Evolutionary conservation across 345 rosid species (phyloP).

Genomic region (Turnera subulata): DNA sequence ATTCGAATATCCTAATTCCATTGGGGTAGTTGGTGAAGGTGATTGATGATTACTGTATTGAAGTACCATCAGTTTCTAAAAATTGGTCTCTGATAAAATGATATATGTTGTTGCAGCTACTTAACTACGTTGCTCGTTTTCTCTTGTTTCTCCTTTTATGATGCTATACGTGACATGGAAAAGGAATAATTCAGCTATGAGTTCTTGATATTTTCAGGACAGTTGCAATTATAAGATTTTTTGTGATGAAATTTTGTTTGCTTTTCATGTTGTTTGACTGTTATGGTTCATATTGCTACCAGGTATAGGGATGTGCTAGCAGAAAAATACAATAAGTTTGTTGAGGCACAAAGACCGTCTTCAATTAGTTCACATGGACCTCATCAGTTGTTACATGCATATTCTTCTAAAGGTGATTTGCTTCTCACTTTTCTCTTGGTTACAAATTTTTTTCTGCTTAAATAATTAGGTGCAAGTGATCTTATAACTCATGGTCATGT

Average conservation of each 20-base stretch:
- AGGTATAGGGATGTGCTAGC: conserved; percentile 11
- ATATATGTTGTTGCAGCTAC: too few relatives aligned
- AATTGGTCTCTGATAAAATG: too few relatives aligned
- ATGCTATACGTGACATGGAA: too few relatives aligned
- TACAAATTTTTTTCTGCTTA: background rate
- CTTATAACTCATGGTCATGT: background rate
- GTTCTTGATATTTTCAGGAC: background rate
- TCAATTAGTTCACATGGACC: background rate
- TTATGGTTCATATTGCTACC: background rate
- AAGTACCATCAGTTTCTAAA: too few relatives aligned
- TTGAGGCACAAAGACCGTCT: background rate
- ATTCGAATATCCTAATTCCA: too few relatives aligned
- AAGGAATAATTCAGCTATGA: too few relatives aligned
- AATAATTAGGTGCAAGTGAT: background rate
- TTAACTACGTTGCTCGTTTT: too few relatives aligned
- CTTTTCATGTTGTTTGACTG: background rate
- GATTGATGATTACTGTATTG: too few relatives aligned
- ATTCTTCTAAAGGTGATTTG: conserved; percentile 16
- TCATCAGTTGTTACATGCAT: conserved; percentile 2
- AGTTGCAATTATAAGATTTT: too few relatives aligned
- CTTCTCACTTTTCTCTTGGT: background rate
- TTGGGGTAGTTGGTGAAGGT: too few relatives aligned
- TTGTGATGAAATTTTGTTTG: background rate
- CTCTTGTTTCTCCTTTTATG: too few relatives aligned
- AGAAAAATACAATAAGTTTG: background rate